Evolutionary conservation across 108 stramenopile genomes (phyloP).

Genomic region (Poteriospumella lacustris): DNA sequence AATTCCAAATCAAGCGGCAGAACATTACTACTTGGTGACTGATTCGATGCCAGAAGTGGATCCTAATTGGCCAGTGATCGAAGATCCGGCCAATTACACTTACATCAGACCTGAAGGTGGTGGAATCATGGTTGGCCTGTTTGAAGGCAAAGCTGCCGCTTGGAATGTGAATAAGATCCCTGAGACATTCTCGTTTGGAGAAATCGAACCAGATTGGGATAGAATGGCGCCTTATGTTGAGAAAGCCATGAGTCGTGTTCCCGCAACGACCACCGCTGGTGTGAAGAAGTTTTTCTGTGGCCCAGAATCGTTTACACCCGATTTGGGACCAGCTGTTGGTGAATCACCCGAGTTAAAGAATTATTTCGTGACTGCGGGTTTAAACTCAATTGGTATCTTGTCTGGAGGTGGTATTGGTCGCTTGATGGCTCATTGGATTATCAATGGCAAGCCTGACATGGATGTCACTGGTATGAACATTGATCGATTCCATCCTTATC

Average conservation of each 20-base stretch:
- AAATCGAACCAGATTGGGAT: constrained; percentile 69
- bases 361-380: constrained; percentile 66
- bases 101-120: constrained; percentile 71
- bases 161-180: constrained; percentile 61
- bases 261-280: constrained; percentile 53
- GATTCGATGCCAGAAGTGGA: constrained; percentile 62
- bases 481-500: constrained; percentile 59
- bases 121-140: constrained; percentile 69
- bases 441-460: constrained; percentile 28
- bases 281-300: constrained; percentile 71
- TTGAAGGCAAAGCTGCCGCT: constrained; percentile 59
- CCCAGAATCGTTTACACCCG: constrained; percentile 67
- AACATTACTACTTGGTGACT: constrained; percentile 73
- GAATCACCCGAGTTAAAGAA: constrained; percentile 56
- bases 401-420: constrained; percentile 51
- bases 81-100: constrained; percentile 59
- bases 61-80: constrained; percentile 69
- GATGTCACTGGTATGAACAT: constrained; percentile 58
- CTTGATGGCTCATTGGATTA: constrained; percentile 37
- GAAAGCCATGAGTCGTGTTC: constrained; percentile 59
- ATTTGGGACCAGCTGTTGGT: constrained; percentile 56
- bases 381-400: constrained; percentile 70
- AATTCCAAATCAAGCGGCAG: constrained; percentile 73
- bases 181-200: constrained; percentile 56
- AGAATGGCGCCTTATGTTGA: constrained; percentile 68